Conservation (phyloP, 169 alveolate genomes). For the Plasmodium relictum region DNA sequence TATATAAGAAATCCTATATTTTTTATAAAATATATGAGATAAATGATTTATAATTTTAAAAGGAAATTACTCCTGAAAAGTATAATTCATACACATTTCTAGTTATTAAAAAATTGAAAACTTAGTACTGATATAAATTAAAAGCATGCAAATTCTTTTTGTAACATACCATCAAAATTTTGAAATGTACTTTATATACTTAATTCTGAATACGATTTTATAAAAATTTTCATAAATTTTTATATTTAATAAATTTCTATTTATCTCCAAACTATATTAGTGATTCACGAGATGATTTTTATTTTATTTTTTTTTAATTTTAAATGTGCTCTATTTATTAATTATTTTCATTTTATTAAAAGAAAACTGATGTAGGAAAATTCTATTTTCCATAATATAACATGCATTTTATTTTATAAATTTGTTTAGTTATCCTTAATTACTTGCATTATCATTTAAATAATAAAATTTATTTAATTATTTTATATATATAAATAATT, state of each 20-base stretch:
- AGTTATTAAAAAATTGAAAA: background rate
- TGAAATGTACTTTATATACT: background rate
- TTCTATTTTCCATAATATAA: background rate
- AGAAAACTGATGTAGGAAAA: slow-evolving; percentile 10
- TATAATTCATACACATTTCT: too few species aligned
- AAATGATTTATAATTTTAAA: too few species aligned
- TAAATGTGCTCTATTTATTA: too few species aligned
- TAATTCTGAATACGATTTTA: background rate
- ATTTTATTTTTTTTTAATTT: background rate
- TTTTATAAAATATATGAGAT: too few species aligned
- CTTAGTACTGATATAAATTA: background rate
- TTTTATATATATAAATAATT: too few species aligned
- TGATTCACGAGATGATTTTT: background rate
- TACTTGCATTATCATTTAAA: too few species aligned
- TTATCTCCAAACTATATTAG: background rate
- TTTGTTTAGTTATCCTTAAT: too few species aligned
- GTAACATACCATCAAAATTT: background rate
- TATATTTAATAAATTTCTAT: background rate
- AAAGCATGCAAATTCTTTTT: background rate
- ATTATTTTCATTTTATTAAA: background rate
- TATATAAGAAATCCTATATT: too few species aligned
- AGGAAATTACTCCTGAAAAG: too few species aligned
- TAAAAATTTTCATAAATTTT: background rate
- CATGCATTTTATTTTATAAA: too few species aligned
- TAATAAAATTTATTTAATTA: too few species aligned